Conservation (phyloP, 352 stramenopile species). For the Phytophthora sansomeana region DNA sequence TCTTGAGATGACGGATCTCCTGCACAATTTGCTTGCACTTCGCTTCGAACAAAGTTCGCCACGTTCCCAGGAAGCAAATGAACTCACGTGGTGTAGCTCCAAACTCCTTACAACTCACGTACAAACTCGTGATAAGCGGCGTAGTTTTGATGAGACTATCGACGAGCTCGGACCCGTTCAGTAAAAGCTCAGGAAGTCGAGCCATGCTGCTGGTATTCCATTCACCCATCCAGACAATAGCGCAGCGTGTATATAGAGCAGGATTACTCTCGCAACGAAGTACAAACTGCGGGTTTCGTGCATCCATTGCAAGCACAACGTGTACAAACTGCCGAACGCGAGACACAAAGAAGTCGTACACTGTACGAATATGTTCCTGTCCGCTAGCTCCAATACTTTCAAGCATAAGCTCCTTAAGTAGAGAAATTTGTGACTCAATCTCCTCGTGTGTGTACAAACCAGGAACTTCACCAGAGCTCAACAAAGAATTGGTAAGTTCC, state of each 20-base stretch:
- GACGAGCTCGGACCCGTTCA: slow-evolving; percentile 65
- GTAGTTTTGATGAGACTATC: slow-evolving; percentile 67
- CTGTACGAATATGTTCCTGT: slow-evolving; percentile 74
- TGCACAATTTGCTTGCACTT: slow-evolving; percentile 86
- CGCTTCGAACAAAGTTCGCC: slow-evolving; percentile 75
- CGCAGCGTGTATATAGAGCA: slow-evolving; percentile 92
- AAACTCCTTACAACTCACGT: slow-evolving; percentile 71
- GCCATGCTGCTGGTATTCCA: slow-evolving; percentile 85
- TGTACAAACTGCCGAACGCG: slow-evolving; percentile 92
- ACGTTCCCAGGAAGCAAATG: slow-evolving; percentile 86
- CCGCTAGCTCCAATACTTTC: slow-evolving; percentile 67
- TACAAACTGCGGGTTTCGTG: slow-evolving; percentile 76
- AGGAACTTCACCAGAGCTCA: slow-evolving; percentile 93
- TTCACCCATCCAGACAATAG: slow-evolving; percentile 94
- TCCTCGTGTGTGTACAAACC: slow-evolving; percentile 95
- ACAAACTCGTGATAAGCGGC: slow-evolving; percentile 65
- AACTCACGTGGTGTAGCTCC: slow-evolving; percentile 87
- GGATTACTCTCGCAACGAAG: slow-evolving; percentile 94
- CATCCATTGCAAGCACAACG: slow-evolving; percentile 84
- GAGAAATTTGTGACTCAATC: slow-evolving; percentile 91
- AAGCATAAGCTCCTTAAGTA: slow-evolving; percentile 92
- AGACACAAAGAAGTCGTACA: slow-evolving; percentile 95
- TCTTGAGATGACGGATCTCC: slow-evolving; percentile 91
- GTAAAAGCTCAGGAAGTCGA: slow-evolving; percentile 75
- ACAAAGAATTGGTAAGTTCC: slow-evolving; percentile 93